phyloP scores from a whole-genome alignment of 768 basidiomycete genomes.

The Suillus hirtellus region DNA sequence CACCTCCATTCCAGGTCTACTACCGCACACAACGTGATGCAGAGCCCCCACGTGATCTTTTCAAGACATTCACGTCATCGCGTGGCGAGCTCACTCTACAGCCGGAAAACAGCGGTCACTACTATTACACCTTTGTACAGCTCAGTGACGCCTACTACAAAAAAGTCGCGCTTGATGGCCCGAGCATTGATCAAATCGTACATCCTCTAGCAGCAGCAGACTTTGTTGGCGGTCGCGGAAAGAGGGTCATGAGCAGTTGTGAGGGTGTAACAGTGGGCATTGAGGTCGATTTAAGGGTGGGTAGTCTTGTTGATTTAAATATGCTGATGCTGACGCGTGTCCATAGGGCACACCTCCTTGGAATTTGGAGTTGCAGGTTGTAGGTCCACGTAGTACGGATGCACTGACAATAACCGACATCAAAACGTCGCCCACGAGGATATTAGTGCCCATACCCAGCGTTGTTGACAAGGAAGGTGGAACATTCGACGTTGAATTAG shows the following conservation, averaged over 20 bases:
- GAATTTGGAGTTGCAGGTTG: slow-evolving; percentile 81
- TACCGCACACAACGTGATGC: slow-evolving; percentile 75
- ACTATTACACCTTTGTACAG: slow-evolving; percentile 76
- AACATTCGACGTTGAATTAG: slow-evolving; percentile 74
- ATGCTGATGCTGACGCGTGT: slow-evolving; percentile 7
- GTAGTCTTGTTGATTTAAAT: slow-evolving; percentile 20
- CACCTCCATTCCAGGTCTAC: slow-evolving; percentile 83
- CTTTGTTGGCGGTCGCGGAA: slow-evolving; percentile 57
- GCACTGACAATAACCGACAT: slow-evolving; percentile 57
- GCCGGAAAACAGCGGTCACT: slow-evolving; percentile 88
- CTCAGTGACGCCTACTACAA: slow-evolving; percentile 86
- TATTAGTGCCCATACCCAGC: slow-evolving; percentile 70
- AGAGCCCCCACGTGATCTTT: slow-evolving; percentile 58
- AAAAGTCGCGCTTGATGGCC: slow-evolving; percentile 69
- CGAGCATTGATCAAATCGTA: slow-evolving; percentile 83
- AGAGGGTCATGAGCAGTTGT: slow-evolving; percentile 70
- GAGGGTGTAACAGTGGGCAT: slow-evolving; percentile 74
- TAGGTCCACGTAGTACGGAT: slow-evolving; percentile 70
- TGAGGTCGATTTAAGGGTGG: slow-evolving; percentile 78
- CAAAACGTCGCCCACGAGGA: slow-evolving; percentile 49
- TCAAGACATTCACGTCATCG: slow-evolving; percentile 63
- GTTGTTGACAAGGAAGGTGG: slow-evolving; percentile 69
- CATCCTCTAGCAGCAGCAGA: slow-evolving; percentile 85
- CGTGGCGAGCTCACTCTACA: slow-evolving; percentile 82
- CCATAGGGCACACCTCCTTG: slow-evolving; percentile 86